Base-by-base conservation (phyloP, 805 yeast species). In the Ogataea paradorogensis region DNA sequence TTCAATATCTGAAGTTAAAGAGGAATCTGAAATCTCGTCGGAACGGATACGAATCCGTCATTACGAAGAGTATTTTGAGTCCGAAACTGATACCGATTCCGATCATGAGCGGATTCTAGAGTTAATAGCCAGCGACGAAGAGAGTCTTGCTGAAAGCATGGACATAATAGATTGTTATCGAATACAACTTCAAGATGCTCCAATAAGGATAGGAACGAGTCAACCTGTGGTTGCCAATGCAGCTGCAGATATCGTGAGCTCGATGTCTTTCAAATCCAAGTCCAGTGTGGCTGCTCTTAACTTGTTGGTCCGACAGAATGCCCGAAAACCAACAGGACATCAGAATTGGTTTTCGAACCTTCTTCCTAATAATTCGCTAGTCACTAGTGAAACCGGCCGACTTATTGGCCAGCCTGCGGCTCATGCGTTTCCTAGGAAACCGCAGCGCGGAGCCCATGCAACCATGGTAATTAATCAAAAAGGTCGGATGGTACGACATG, bases 401-500 rank as follows among this genome's bases (percentile, higher is more conserved):
- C 38, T 56, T 6, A 49, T 62, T 4, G 53, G 55, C 7, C 50
- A 52, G 27, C 60, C 59, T 20, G 47, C 56, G 0, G 46, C 55
- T 3, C 30, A 27, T 20, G 22, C n/a, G 21, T 29, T 41, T 2
- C 40, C 42, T 6, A 33, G 41, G 15, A 31, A 31, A 16, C 42
- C 48, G 5, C 48, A 47, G 23, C 63, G 58, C 37, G 75, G 72
- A 0, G 53, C 66, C 13, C 70, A 64, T 48, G 70, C 78, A 4
- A 61, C 65, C 5, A 47, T 73, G 38, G 62, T 59, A 5, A 59
- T 73, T 9, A 69, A 71, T 10, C 69, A 69, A 7, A 70, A 72
- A 39, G 67, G 67, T 26, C 59, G 55, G 38, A 61, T 65, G 6
- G 57, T 72, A 15, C 58, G 63, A 15, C 77, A 74, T 48, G 78